A percentile compares a stretch with the other conserved stretches of the same genome.
These are phyloP conservation scores for Neurospora tetrasperma DNA, from an alignment of 495 filamentous ascomycete genomes.

Conservation along the genomic window DNA sequence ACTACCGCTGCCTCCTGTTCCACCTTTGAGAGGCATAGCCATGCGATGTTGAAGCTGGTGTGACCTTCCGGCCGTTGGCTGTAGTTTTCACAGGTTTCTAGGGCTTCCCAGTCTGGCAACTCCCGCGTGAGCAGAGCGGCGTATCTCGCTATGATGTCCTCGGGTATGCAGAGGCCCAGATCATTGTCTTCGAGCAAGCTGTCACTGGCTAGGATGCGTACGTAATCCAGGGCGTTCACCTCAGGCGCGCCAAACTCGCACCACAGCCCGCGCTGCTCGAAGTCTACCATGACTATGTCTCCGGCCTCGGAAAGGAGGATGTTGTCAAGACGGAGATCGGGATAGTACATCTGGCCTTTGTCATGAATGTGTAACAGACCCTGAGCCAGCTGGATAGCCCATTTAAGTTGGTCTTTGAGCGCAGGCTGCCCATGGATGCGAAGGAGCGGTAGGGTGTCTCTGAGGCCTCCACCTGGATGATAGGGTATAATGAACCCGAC, in stretches of 20 bases:
- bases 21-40: constrained; percentile 28
- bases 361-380: constrained; percentile 30
- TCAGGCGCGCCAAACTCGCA: constrained; percentile 41
- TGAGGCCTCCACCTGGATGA: constrained; percentile 32
- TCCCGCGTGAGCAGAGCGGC: constrained; percentile 22
- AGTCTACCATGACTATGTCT: constrained; percentile 40
- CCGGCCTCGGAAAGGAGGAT: constrained; percentile 30
- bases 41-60: constrained; percentile 36
- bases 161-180: constrained; percentile 15
- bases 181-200: constrained; percentile 7
- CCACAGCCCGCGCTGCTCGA: constrained; percentile 44
- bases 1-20: constrained; percentile 41
- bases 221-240: constrained; percentile 38
- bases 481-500: constrained; percentile 37
- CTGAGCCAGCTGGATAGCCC: constrained; percentile 34
- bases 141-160: constrained; percentile 22
- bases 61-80: constrained; percentile 20
- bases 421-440: constrained; percentile 28
- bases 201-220: constrained; percentile 28
- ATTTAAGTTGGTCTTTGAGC: constrained; percentile 28
- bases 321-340: constrained; percentile 41
- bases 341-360: constrained; percentile 33
- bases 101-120: constrained; percentile 28
- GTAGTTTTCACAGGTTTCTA: constrained; percentile 27
- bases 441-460: constrained; percentile 32